phyloP scores from a whole-genome alignment of 2,329 filamentous ascomycete genomes.

The Aspergillus pseudoterreus region DNA sequence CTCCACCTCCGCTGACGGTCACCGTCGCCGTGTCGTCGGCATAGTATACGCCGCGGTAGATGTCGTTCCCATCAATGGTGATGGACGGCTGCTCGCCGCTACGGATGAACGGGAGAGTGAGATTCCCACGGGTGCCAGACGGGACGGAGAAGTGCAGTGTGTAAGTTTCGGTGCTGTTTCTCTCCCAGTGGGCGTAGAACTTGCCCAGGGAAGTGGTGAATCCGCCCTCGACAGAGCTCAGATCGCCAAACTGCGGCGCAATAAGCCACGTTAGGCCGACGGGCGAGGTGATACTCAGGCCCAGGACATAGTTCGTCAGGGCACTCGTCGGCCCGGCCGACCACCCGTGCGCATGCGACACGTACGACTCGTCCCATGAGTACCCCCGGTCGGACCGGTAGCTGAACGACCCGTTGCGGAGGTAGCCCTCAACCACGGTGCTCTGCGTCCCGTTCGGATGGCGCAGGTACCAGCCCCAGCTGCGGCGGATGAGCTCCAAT shows the following conservation, averaged over 20 bases:
- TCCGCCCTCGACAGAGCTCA: slow-evolving; percentile 42
- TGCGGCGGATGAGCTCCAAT: slow-evolving; percentile 52
- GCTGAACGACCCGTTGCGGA: slow-evolving; percentile 53
- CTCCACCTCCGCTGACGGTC: slow-evolving; percentile 18
- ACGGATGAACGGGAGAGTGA: slow-evolving; percentile 21
- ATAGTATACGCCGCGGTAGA: slow-evolving; percentile 17
- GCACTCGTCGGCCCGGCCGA: slow-evolving; percentile 41
- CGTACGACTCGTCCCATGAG: slow-evolving; percentile 4
- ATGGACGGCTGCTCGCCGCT: slow-evolving; percentile 21
- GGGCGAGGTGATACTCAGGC: slow-evolving; percentile 39
- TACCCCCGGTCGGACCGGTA: slow-evolving; percentile 56
- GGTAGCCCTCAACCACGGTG: slow-evolving; percentile 59
- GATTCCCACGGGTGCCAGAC: slow-evolving; percentile 16
- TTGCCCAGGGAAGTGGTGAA: slow-evolving; percentile 46
- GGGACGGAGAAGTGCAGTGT: slow-evolving; percentile 20
- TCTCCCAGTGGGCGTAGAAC: slow-evolving; percentile 25
- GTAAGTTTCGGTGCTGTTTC: slow-evolving; percentile 11
- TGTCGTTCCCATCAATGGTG: slow-evolving; percentile 18
- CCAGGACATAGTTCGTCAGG: slow-evolving; percentile 45
- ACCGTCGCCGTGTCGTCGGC: slow-evolving; percentile 18
- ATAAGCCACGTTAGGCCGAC: slow-evolving; percentile 43
- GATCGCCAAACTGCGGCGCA: slow-evolving; percentile 43
- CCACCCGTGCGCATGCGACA: slow-evolving; percentile 38
- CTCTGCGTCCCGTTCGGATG: slow-evolving; percentile 56
- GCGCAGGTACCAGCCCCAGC: slow-evolving; percentile 60